Evolutionary conservation across 495 filamentous ascomycete species (phyloP).

Genomic region (Astrocystis sublimbata): DNA sequence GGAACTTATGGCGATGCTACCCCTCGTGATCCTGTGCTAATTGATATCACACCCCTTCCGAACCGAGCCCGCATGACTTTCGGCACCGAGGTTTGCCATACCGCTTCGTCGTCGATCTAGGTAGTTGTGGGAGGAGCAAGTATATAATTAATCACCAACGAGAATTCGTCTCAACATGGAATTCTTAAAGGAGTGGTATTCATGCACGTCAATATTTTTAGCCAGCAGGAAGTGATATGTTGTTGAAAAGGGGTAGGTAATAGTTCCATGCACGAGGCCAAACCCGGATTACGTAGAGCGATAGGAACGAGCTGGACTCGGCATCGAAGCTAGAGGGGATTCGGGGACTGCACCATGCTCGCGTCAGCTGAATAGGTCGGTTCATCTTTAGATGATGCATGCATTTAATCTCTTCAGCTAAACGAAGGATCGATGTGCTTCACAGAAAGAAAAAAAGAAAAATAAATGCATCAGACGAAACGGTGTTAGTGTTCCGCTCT

Average conservation of each 20-base stretch:
- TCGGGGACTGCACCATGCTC: background rate
- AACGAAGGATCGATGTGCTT: background rate
- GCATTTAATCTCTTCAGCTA: background rate
- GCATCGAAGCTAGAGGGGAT: background rate
- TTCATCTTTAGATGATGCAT: background rate
- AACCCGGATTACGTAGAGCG: background rate
- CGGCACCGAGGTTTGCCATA: constrained; percentile 13
- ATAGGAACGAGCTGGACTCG: background rate
- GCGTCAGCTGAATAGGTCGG: constrained; percentile 1
- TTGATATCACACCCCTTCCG: constrained; percentile 7
- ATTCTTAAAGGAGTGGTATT: background rate
- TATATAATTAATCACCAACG: background rate
- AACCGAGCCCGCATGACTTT: constrained; percentile 7
- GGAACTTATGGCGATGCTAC: background rate
- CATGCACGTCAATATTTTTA: constrained; percentile 3
- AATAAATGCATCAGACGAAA: background rate
- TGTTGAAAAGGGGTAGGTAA: background rate
- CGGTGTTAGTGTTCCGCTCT: background rate
- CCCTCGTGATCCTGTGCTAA: constrained; percentile 8
- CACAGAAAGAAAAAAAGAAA: background rate
- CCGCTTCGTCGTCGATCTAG: constrained; percentile 8
- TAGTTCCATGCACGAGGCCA: background rate
- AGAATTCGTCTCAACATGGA: background rate
- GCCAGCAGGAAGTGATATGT: background rate
- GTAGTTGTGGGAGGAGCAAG: constrained; percentile 1